phyloP scores from a whole-genome alignment of 1,139 yeast species.

The Scheffersomyces lignicola region DNA sequence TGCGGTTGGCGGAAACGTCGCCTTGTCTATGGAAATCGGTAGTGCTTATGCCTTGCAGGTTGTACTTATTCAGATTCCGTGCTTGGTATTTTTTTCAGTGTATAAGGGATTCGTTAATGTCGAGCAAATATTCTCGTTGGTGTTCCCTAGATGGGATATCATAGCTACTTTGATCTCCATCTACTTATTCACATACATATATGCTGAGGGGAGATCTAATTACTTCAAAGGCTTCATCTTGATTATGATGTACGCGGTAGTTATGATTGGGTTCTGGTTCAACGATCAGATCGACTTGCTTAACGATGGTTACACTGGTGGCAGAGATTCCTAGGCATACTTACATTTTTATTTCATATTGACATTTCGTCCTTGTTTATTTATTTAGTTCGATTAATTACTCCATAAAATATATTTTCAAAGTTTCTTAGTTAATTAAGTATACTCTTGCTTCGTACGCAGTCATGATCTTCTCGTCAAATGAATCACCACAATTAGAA shows the following conservation, averaged over 20 bases:
- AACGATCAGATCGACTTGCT: conserved; percentile 43
- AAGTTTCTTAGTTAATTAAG: conserved; percentile 10
- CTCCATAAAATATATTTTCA: background rate
- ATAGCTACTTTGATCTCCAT: conserved; percentile 84
- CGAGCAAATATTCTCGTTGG: conserved; percentile 69
- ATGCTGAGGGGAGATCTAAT: conserved; percentile 95
- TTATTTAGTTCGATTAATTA: background rate
- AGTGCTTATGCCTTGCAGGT: conserved; percentile 97
- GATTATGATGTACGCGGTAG: conserved; percentile 74
- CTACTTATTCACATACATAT: conserved; percentile 86
- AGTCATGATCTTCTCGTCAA: conserved; percentile 16
- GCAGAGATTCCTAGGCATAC: conserved; percentile 3
- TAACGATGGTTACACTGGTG: conserved; percentile 28
- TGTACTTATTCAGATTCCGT: conserved; percentile 91
- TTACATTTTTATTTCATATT: conserved; percentile 1
- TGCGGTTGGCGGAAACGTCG: conserved; percentile 94
- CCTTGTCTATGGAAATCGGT: conserved; percentile 96
- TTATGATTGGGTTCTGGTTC: conserved; percentile 80
- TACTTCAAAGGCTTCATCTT: conserved; percentile 94
- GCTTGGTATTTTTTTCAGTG: conserved; percentile 78
- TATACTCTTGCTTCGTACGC: conserved; percentile 43
- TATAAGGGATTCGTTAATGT: conserved; percentile 36
- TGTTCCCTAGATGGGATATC: conserved; percentile 95
- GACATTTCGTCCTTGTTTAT: background rate
- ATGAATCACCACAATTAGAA: conserved; percentile 23